Evolutionary conservation across 208 protist species (phyloP).

Genomic region (Plasmodiophora brassicae): DNA sequence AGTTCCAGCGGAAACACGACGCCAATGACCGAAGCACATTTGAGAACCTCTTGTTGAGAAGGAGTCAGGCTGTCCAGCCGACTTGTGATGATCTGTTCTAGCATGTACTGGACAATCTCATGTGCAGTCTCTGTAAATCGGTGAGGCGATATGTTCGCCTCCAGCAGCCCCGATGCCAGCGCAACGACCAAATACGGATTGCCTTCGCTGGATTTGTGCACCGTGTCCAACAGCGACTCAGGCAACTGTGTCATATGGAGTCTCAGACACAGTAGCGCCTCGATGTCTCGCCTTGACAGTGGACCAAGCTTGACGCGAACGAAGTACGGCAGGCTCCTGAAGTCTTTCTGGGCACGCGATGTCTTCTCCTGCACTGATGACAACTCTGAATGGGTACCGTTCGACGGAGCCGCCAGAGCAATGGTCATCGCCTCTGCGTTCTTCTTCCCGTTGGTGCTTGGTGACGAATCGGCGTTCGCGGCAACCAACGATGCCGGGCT

Average conservation of each 20-base stretch:
- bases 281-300: neutral
- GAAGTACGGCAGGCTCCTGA: neutral
- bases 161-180: neutral
- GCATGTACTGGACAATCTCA: constrained; percentile 7
- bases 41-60: neutral
- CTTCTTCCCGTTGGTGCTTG: too few species aligned
- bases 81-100: constrained; percentile 16
- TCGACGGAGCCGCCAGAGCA: too few species aligned
- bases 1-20: neutral
- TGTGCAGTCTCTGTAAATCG: neutral
- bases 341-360: too few species aligned
- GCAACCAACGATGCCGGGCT: neutral
- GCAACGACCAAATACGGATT: neutral
- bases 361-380: too few species aligned
- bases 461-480: too few species aligned
- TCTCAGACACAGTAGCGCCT: constrained; percentile 1
- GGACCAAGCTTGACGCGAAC: neutral
- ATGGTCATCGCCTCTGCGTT: too few species aligned
- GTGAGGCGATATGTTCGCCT: neutral
- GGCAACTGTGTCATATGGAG: neutral
- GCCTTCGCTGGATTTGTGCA: neutral
- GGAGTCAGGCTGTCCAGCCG: neutral
- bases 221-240: neutral
- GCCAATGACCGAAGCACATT: neutral
- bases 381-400: too few species aligned